Percentiles rank a stretch among this genome's conserved stretches.
Conservation (phyloP, 305 asterid genomes). For the Fraxinus sp. region DNA sequence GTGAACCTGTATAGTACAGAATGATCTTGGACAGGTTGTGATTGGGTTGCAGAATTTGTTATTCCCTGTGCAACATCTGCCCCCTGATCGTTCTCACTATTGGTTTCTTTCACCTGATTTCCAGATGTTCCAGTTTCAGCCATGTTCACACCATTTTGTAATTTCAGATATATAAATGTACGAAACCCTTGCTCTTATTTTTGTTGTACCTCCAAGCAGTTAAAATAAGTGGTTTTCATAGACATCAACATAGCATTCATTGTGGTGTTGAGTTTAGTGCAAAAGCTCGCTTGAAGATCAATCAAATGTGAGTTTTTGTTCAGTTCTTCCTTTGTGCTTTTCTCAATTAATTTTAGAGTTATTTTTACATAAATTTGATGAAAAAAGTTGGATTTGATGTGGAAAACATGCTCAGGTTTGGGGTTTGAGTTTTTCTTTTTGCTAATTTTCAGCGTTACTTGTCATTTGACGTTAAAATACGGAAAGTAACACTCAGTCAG, state of each 20-base stretch:
- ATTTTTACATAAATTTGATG: not conserved
- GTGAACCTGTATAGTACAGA: conserved; percentile 57
- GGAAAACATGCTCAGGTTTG: too few relatives aligned
- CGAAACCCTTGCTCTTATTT: conserved; percentile 28
- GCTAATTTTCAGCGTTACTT: too few relatives aligned
- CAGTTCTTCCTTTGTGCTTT: too few relatives aligned
- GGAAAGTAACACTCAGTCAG: too few relatives aligned
- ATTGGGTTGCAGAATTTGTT: conserved; percentile 50
- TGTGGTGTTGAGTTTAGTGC: not conserved
- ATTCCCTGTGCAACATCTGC: conserved; percentile 54
- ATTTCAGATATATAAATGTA: not conserved
- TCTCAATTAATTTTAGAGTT: not conserved
- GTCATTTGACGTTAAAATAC: too few relatives aligned
- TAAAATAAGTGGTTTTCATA: conserved; percentile 22
- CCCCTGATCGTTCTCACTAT: conserved; percentile 42
- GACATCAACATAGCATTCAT: not conserved
- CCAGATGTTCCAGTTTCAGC: conserved; percentile 48
- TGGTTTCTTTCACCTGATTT: conserved; percentile 46
- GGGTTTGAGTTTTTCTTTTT: too few relatives aligned
- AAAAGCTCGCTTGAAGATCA: not conserved
- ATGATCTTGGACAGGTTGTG: conserved; percentile 66
- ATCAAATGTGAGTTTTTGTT: conserved; percentile 14
- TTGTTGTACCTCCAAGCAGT: conserved; percentile 14
- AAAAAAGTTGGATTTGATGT: not conserved
- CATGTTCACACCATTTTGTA: conserved; percentile 40